Evolutionary conservation across 176 grass and related monocot species (phyloP).

Genomic region (Hordeum vulgare): MorexV3_pseudomolecules_assembly NC_058518.1:479248281-479248780

Average conservation of each 20-base stretch:
- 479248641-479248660: conserved; percentile 68
- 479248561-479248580: conserved; percentile 42
- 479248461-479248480: background rate
- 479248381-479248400: background rate
- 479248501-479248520: background rate
- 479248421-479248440: background rate
- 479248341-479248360: background rate
- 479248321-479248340: background rate
- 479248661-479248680: conserved; percentile 44
- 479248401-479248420: background rate
- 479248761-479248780: background rate
- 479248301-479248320: background rate
- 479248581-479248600: conserved; percentile 70
- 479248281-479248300: background rate
- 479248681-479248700: background rate
- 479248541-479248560: background rate
- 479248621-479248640: conserved; percentile 95
- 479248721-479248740: conserved; percentile 15
- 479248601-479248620: conserved; percentile 80
- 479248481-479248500: background rate
- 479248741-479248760: background rate
- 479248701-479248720: background rate
- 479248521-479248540: conserved; percentile 12
- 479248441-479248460: conserved; percentile 11
- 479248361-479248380: background rate